phyloP scores from a whole-genome alignment of 169 alveolate species.

The Plasmodium coatneyi region DNA sequence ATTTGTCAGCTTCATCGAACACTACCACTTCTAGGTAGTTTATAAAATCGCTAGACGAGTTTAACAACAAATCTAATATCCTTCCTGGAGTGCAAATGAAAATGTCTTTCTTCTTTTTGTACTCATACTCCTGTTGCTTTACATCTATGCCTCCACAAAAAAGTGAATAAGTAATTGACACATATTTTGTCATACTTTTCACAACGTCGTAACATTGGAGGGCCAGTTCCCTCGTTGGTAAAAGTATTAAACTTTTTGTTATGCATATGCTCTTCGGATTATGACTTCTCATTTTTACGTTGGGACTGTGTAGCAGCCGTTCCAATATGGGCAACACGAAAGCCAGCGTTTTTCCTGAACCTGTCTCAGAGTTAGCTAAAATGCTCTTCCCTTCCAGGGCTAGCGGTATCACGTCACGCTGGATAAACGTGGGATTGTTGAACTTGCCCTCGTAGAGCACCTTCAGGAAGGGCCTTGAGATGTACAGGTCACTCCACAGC shows the following conservation, averaged over 20 bases:
- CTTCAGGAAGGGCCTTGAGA: constrained; percentile 74
- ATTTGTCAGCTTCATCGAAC: constrained; percentile 96
- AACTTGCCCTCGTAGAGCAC: constrained; percentile 86
- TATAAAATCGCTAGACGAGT: constrained; percentile 85
- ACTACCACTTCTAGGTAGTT: constrained; percentile 91
- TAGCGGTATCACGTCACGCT: constrained; percentile 90
- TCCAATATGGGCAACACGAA: constrained; percentile 91
- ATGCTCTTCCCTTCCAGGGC: constrained; percentile 90
- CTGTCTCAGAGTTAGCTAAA: constrained; percentile 93
- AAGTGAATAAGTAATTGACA: constrained; percentile 84
- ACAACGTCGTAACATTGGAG: constrained; percentile 90
- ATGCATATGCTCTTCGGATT: constrained; percentile 71
- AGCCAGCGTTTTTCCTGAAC: constrained; percentile 93
- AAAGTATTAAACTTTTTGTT: constrained; percentile 90
- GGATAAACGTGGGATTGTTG: constrained; percentile 89
- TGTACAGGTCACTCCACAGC: constrained; percentile 56
- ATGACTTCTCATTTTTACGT: constrained; percentile 79
- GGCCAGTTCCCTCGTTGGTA: constrained; percentile 95
- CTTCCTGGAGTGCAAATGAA: constrained; percentile 99
- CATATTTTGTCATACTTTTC: constrained; percentile 85
- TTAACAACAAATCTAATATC: constrained; percentile 93
- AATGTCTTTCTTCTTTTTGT: constrained; percentile 94
- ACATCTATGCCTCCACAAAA: constrained; percentile 91
- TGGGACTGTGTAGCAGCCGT: constrained; percentile 86
- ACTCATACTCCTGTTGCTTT: constrained; percentile 89